Base-by-base conservation (phyloP, 805 yeast genomes). In the Jamesozyma spencerorum region DNA sequence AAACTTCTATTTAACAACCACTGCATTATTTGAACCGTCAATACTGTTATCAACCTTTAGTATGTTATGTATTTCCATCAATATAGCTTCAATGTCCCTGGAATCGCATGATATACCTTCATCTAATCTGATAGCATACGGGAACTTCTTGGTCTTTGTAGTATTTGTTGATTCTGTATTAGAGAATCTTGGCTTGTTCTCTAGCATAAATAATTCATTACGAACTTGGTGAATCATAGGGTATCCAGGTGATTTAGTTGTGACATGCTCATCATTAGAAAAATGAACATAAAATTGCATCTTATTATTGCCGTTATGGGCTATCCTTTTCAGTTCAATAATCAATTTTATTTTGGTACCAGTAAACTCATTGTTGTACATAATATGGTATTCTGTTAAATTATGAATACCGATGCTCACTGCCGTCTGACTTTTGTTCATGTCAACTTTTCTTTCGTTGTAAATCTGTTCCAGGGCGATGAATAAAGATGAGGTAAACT, bases 71-170 rank as follows among this genome's bases (percentile, higher is more conserved):
- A 60, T 54, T 27, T 54, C 60, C 14, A 44, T 37, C 22, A 59
- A 38, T 24, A 59, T 50, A 3, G 47, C 43, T 19, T 49, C 60
- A 19, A 59, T 47, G 32, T 59, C 62, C 14, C 41, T 34, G 3
- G 60, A 45, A 36, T 53, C 59, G 41, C 65, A 61, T 6, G 62
- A 47, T 7, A 61, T 49, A 37, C 62, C 60, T 34, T 54, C 53
- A 7, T 52, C 48, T 15, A 61, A 37, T 27, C 53, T 51, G 2
- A 61, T 44, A 2, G 62, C 43, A 15, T 37, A 28, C n/a, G 47
- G 50, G 15, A 40, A 47, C 19, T 33, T 45, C 13, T 37, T 40
- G 18, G 3, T 29, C 15, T 34, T 12, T n/a, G 13, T 10, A 33
- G 6, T 11, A 20, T 3, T 20, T 17, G 18, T 19, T 10, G 12